phyloP scores from a whole-genome alignment of 2,329 filamentous ascomycete species.

The Diaporthe destruens region DNA sequence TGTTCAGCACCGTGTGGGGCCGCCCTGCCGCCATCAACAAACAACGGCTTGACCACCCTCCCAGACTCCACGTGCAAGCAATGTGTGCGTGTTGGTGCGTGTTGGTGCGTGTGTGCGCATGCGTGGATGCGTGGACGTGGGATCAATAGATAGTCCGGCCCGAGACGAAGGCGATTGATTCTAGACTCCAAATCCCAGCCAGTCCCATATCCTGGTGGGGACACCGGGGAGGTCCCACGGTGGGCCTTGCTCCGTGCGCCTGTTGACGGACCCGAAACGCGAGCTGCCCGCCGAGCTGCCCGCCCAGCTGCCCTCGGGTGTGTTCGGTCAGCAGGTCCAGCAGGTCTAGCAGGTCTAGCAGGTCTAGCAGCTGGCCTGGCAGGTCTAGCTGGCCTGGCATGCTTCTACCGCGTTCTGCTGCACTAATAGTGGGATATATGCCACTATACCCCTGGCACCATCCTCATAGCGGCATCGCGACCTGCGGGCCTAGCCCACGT shows the following conservation, averaged over 20 bases:
- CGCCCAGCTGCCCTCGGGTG: neutral
- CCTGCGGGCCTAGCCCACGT: neutral
- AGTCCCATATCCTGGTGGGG: neutral
- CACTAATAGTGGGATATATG: slow-evolving; percentile 2
- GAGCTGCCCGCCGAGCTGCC: neutral
- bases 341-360: neutral
- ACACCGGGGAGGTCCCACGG: neutral
- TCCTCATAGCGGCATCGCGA: slow-evolving; percentile 14
- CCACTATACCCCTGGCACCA: slow-evolving; percentile 28
- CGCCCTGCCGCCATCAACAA: slow-evolving; percentile 17
- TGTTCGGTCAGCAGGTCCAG: no score
- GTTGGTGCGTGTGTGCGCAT: neutral
- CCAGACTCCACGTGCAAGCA: no score
- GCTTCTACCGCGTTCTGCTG: slow-evolving; percentile 14
- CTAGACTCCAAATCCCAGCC: neutral
- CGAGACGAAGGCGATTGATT: neutral
- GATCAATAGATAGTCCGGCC: neutral
- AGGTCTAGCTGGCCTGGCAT: neutral
- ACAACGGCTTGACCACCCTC: slow-evolving; percentile 4
- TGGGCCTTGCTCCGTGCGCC: slow-evolving; percentile 35
- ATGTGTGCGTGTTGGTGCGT: neutral
- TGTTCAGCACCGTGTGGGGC: slow-evolving; percentile 7
- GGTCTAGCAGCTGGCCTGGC: neutral
- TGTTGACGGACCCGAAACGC: slow-evolving; percentile 27
- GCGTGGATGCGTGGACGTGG: neutral